These are phyloP conservation scores for Phytophthora ramorum DNA, from an alignment of 352 stramenopile species.

Conservation along the genomic window DNA sequence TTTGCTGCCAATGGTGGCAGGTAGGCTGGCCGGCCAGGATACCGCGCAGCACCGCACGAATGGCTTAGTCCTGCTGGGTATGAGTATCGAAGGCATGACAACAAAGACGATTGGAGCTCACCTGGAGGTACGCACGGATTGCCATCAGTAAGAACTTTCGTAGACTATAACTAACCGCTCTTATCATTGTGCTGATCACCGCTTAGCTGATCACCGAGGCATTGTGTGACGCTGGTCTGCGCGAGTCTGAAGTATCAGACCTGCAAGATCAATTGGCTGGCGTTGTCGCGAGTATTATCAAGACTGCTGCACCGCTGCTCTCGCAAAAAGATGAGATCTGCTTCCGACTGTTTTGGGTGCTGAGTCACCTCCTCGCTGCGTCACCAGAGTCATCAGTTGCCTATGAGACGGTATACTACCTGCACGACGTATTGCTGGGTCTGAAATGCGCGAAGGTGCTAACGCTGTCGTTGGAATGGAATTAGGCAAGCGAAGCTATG, in stretches of 20 bases:
- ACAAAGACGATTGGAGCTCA: slow-evolving; percentile 61
- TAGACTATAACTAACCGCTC: background rate
- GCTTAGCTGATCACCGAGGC: slow-evolving; percentile 70
- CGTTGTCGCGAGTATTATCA: slow-evolving; percentile 69
- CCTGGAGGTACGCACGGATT: slow-evolving; percentile 51
- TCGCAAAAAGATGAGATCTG: slow-evolving; percentile 50
- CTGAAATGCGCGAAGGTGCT: background rate
- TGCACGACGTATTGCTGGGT: background rate
- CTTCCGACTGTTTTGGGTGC: slow-evolving; percentile 85
- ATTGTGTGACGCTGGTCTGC: slow-evolving; percentile 70
- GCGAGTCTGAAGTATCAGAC: slow-evolving; percentile 75
- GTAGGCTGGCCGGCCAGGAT: slow-evolving; percentile 72
- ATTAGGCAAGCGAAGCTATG: slow-evolving; percentile 51
- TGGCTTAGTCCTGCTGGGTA: slow-evolving; percentile 75
- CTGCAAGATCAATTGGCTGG: slow-evolving; percentile 74
- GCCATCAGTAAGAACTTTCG: background rate
- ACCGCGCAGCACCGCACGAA: slow-evolving; percentile 83
- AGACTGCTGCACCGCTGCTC: slow-evolving; percentile 54
- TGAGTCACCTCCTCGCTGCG: slow-evolving; percentile 75
- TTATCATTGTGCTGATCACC: slow-evolving; percentile 2
- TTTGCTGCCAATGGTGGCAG: slow-evolving; percentile 75
- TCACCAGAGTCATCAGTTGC: slow-evolving; percentile 58
- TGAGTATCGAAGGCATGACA: slow-evolving; percentile 87
- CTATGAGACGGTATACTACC: slow-evolving; percentile 54
- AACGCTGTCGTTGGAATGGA: slow-evolving; percentile 4